Conservation (phyloP, 768 basidiomycete species). For the Leucosporidium creatinivorum region DNA sequence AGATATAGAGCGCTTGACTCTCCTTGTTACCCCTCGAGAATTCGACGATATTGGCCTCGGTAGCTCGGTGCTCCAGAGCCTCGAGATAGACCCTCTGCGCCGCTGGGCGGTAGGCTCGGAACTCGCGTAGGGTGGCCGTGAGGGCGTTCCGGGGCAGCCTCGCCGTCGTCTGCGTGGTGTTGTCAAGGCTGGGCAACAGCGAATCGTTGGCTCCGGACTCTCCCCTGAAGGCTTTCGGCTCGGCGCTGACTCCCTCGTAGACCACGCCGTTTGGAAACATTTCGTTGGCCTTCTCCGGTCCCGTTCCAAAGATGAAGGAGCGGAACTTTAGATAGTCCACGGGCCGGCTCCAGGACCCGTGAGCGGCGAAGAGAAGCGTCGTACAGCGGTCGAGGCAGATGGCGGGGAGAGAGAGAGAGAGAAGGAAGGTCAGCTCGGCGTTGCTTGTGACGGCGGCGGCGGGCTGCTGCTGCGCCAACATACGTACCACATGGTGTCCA, state of each 20-base stretch:
- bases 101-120: conserved; percentile 40
- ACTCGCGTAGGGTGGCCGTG: conserved; percentile 41
- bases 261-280: conserved; percentile 42
- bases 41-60: conserved; percentile 27
- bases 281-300: conserved; percentile 21
- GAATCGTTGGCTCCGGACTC: conserved; percentile 36
- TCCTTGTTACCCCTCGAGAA: conserved; percentile 34
- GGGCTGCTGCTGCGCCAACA: too few relatives aligned
- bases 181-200: conserved; percentile 42
- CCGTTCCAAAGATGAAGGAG: conserved; percentile 43
- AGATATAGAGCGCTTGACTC: conserved; percentile 35
- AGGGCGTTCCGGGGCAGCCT: conserved; percentile 39
- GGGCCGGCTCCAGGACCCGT: conserved; percentile 34
- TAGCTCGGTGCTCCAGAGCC: conserved; percentile 34
- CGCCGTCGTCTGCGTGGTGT: conserved; percentile 30
- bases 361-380: background rate
- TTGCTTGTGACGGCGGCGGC: too few relatives aligned
- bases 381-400: too few relatives aligned
- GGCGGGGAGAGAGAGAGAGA: too few relatives aligned
- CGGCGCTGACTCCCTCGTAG: conserved; percentile 41
- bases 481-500: conserved; percentile 39
- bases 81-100: conserved; percentile 40
- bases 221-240: conserved; percentile 41
- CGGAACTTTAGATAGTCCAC: conserved; percentile 41
- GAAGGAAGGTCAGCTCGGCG: too few relatives aligned